Evolutionary conservation across 164 flowering plant species (phyloP), one percentile per base, ranked within the genome.

Genomic region (Vitis rotundifolia): DNA sequence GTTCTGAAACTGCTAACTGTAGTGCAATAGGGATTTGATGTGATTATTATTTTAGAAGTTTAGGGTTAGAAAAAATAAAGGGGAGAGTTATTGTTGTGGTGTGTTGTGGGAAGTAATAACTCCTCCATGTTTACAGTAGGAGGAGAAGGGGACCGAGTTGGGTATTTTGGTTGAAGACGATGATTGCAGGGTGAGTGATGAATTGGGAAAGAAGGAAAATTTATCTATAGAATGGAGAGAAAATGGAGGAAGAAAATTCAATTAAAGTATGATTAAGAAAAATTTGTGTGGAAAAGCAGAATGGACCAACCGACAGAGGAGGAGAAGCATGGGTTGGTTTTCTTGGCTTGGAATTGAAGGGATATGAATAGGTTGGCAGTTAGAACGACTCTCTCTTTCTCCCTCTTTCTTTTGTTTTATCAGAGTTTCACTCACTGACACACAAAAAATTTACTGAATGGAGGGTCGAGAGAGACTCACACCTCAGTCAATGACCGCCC

Each of bases 331-430:
- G 53, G 70, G 64, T 67, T 72, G 59, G 81, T 78, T 88, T 86
- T 81, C 87, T 82, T 89, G 83, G 86, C 85, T 84, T 88, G 84
- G 87, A 86, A 83, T 86, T 80, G 88, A 85, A 89, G 88, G 81
- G 83, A 85, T 63, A 84, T 79, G 83, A 84, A 86, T 83, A 81
- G 81, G 68, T 55, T 72, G 79, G 81, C 76, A 79, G 84, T 78
- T 82, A 72, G 69, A 79, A 78, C 78, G 78, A 73, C 77, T 57
- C 68, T 59, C 11, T 66, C 68, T 49, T 15, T 44, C 62, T 61
- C 68, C 50, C 47, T 44, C 11, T 29, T 22, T 58, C 22, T 61
- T 37, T 29, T 50, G 48, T 28, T 4, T 19, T 15, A 55, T 56
- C 53, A 14, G 55, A 47, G 47, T 66, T 49, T 50, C 63, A n/a